Conservation (phyloP, 192 early-diverging fungal species). For the Martensiomyces pterosporus region DNA sequence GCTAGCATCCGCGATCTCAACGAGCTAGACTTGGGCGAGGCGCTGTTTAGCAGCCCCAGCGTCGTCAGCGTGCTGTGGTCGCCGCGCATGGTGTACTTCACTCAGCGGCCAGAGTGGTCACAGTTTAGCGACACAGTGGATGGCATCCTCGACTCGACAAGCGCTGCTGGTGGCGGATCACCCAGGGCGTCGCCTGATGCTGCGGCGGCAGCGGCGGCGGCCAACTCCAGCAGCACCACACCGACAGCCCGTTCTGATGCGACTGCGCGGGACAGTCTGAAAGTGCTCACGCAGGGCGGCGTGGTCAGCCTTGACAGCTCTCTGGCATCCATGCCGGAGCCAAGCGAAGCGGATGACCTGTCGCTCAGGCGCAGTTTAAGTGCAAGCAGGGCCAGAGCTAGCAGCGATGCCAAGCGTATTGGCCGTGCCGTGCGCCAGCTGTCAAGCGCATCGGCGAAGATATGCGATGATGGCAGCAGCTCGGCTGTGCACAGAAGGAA, state of each 20-base stretch:
- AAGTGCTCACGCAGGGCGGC: no score
- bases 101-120: constrained; percentile 40
- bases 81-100: constrained; percentile 53
- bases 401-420: constrained; percentile 25
- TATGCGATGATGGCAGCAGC: not conserved
- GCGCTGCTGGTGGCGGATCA: not conserved
- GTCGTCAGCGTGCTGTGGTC: constrained; percentile 48
- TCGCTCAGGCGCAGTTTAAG: constrained; percentile 26
- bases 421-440: constrained; percentile 1
- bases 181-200: not conserved
- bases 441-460: constrained; percentile 1
- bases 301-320: constrained; percentile 11
- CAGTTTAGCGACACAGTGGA: constrained; percentile 19
- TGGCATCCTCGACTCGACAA: constrained; percentile 14
- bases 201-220: not conserved
- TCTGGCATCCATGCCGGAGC: constrained; percentile 10
- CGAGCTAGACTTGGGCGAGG: constrained; percentile 37
- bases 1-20: constrained; percentile 43
- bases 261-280: no score
- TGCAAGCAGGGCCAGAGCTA: constrained; percentile 24
- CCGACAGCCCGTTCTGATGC: no score
- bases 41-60: constrained; percentile 34
- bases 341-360: not conserved
- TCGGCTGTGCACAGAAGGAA: constrained; percentile 27
- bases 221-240: not conserved